phyloP scores from a whole-genome alignment of 2,329 filamentous ascomycete genomes.

The Verticillium isaacii region DNA sequence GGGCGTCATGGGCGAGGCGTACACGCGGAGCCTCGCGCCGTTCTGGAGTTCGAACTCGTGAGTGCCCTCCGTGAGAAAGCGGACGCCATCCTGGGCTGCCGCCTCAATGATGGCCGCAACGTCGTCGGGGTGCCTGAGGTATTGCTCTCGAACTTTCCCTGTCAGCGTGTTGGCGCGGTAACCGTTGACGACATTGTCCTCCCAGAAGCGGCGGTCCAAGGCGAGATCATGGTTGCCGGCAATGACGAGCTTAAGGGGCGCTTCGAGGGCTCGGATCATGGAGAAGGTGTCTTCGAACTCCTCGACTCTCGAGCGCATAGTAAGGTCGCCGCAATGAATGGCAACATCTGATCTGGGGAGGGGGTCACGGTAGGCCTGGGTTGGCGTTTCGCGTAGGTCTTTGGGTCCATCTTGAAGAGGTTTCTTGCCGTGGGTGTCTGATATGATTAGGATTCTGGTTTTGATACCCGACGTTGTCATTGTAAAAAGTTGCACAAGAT shows the following conservation, averaged over 20 bases:
- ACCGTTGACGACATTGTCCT: not conserved
- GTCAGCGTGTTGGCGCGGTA: not conserved
- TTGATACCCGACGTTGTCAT: slow-evolving; percentile 16
- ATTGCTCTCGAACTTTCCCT: slow-evolving; percentile 10
- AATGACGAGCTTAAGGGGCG: slow-evolving; percentile 43
- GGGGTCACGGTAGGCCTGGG: slow-evolving; percentile 24
- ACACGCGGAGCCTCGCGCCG: slow-evolving; percentile 34
- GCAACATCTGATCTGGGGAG: slow-evolving; percentile 36
- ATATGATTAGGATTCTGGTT: slow-evolving; percentile 32
- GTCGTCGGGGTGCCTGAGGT: slow-evolving; percentile 32
- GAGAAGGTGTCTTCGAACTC: slow-evolving; percentile 32
- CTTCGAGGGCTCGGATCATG: slow-evolving; percentile 31
- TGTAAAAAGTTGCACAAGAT: not conserved
- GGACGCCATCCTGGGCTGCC: slow-evolving; percentile 4
- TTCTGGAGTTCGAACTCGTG: slow-evolving; percentile 33
- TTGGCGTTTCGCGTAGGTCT: slow-evolving; percentile 1
- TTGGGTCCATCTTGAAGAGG: slow-evolving; percentile 1
- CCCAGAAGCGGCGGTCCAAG: slow-evolving; percentile 20
- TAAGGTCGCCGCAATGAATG: slow-evolving; percentile 48
- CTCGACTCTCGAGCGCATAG: slow-evolving; percentile 33
- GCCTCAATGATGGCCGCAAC: slow-evolving; percentile 23
- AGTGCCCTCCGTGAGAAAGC: slow-evolving; percentile 34
- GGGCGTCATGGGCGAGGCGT: slow-evolving; percentile 41
- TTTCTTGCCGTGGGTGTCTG: slow-evolving; percentile 29
- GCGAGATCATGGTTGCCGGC: slow-evolving; percentile 49